Base-by-base conservation (phyloP, 164 flowering plant species). In the Piper betle region DNA sequence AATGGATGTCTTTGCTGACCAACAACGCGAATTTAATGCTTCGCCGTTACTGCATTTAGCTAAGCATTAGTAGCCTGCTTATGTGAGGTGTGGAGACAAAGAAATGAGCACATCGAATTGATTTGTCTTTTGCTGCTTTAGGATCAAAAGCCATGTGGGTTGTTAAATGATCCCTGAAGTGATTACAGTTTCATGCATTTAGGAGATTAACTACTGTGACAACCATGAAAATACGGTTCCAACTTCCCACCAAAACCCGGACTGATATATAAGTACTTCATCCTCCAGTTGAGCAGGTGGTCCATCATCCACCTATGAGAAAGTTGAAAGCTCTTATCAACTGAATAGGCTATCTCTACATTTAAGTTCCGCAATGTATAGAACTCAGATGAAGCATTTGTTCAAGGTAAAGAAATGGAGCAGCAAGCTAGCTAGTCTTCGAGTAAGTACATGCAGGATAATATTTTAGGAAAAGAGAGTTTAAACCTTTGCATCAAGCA, bases 1-100 rank as follows among this genome's bases (percentile, higher is more conserved):
- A 64, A 39, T 59, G 33, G 62, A 64, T 33, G 6, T 62, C 66
- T 66, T 69, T 73, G 65, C 67, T 68, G 48, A 19, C 52, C 38
- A 55, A 63, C 50, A 46, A 46, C 12, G 15, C 50, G 15, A 10
- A 46, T 46, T 46, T 46, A 46, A 46, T 8, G 10, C 12, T 46
- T 15, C 15, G 50, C 50, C 50, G 15, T 3, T 46, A 10, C 11
- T 10, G 9, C 46, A 10, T 42, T 6, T 6, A 42, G 46, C 9
- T 42, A 10, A 42, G 6, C 6, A 6, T 42, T 1, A 42, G 46
- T 6, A 10, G 9, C 46, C 46, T 10, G 11, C 46, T 42, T 42
- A 10, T 42, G 46, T 42, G 50, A 46, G 50, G 11, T 10, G 50
- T 15, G 15, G 46, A 42, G 50, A 12, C 15, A 9, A 10, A 25